A percentile compares a stretch with the other conserved stretches of the same genome.
phyloP scores from a whole-genome alignment of 2,329 filamentous ascomycete species.

The Scytalidium sp. region DNA sequence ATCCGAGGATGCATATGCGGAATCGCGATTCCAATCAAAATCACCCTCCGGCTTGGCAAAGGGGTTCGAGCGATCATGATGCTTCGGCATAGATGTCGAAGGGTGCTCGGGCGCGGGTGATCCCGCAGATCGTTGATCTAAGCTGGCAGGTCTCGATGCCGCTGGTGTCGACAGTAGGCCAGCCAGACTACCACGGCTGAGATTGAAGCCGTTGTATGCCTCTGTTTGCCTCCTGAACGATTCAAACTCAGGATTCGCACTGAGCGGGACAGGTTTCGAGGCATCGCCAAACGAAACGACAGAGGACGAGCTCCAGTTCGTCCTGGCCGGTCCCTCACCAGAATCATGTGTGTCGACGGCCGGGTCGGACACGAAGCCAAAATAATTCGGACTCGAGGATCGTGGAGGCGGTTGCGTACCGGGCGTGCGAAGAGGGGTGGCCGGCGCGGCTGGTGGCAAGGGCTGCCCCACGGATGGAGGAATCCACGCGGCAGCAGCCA shows the following conservation, averaged over 20 bases:
- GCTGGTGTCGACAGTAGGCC: conserved; percentile 39
- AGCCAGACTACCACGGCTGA: conserved; percentile 38
- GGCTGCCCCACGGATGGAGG: conserved; percentile 24
- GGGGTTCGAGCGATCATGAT: conserved; percentile 7
- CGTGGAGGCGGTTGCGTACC: conserved; percentile 26
- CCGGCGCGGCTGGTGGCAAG: conserved; percentile 12
- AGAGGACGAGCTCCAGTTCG: conserved; percentile 75
- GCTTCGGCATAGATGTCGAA: conserved; percentile 13
- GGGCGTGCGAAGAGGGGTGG: conserved; percentile 19
- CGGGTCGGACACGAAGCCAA: conserved; percentile 69
- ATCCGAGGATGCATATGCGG: conserved; percentile 52
- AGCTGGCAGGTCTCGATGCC: conserved; percentile 6
- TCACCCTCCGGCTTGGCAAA: conserved; percentile 33
- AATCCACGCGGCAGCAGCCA: conserved; percentile 14
- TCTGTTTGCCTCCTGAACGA: conserved; percentile 75
- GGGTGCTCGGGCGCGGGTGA: conserved; percentile 16
- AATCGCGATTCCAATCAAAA: conserved; percentile 43
- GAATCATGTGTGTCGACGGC: conserved; percentile 61
- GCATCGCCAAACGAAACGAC: conserved; percentile 67
- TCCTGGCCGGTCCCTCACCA: conserved; percentile 56
- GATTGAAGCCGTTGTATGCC: conserved; percentile 51
- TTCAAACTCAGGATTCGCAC: conserved; percentile 79
- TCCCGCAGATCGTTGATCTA: conserved; percentile 18
- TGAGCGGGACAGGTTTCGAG: conserved; percentile 66
- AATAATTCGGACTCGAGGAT: conserved; percentile 78